Conservation (phyloP, 2,329 filamentous ascomycete species). For the Aspergillus viridinutans region DNA sequence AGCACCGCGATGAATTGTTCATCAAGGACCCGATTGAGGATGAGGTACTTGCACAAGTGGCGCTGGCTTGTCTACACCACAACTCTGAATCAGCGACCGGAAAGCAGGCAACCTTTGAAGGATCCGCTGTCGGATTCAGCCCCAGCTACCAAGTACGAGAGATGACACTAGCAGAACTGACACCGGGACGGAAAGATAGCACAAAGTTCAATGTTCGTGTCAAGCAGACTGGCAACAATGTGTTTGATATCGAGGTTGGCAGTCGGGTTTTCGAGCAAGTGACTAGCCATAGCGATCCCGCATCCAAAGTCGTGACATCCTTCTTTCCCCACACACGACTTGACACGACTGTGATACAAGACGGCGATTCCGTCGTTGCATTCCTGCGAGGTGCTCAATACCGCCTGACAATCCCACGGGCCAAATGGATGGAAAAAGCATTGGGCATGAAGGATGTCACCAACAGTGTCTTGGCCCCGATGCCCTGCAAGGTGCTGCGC, state of each 20-base stretch:
- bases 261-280: constrained; percentile 39
- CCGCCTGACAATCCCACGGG: constrained; percentile 53
- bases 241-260: constrained; percentile 49
- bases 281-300: constrained; percentile 45
- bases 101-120: constrained; percentile 25
- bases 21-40: constrained; percentile 55
- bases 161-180: constrained; percentile 51
- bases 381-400: constrained; percentile 67
- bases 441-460: constrained; percentile 74
- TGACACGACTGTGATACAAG: constrained; percentile 67
- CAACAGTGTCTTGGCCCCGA: constrained; percentile 84
- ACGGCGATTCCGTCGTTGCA: constrained; percentile 56
- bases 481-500: constrained; percentile 94
- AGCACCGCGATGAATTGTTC: constrained; percentile 78
- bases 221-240: constrained; percentile 46
- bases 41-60: constrained; percentile 82
- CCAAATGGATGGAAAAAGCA: constrained; percentile 82
- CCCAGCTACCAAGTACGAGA: constrained; percentile 61
- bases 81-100: constrained; percentile 30
- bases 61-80: constrained; percentile 65
- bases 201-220: constrained; percentile 46
- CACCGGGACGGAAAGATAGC: constrained; percentile 38
- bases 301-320: constrained; percentile 56
- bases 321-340: constrained; percentile 81
- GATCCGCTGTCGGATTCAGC: constrained; percentile 53